phyloP scores from a whole-genome alignment of 2,329 filamentous ascomycete genomes.

The Rosellinia necatrix region DNA sequence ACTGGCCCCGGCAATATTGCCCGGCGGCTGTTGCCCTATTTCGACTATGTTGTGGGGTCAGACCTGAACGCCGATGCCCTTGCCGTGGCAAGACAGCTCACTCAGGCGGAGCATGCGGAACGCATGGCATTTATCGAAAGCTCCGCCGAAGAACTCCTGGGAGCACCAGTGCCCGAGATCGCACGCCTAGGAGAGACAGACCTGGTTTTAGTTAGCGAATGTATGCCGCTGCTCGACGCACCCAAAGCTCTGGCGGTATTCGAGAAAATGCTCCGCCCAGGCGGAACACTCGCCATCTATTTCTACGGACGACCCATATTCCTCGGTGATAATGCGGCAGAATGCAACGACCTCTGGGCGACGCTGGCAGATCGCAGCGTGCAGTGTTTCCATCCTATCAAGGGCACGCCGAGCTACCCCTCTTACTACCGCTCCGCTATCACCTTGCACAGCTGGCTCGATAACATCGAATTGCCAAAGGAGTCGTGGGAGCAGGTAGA shows the following conservation, averaged over 20 bases:
- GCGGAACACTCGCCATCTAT: not conserved
- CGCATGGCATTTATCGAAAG: not conserved
- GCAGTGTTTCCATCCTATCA: not conserved
- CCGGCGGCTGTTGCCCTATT: not conserved
- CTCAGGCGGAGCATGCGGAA: not conserved
- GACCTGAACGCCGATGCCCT: not conserved
- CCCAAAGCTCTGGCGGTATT: not conserved
- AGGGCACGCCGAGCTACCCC: not conserved
- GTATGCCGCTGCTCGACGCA: not conserved
- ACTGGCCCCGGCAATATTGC: not conserved
- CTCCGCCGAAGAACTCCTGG: not conserved
- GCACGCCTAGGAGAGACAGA: not conserved
- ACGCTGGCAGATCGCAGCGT: not conserved
- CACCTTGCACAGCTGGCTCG: not conserved
- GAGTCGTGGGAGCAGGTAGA: not conserved
- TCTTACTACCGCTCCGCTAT: not conserved
- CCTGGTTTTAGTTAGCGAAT: not conserved
- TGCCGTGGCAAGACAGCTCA: not conserved
- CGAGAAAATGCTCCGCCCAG: not conserved
- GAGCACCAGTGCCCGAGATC: not conserved
- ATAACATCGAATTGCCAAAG: not conserved
- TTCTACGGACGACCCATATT: not conserved
- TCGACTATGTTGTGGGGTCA: not conserved
- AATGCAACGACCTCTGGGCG: not conserved
- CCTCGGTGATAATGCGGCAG: not conserved